Conservation (phyloP, 805 yeast species). For the Huiozyma naganishii region DNA sequence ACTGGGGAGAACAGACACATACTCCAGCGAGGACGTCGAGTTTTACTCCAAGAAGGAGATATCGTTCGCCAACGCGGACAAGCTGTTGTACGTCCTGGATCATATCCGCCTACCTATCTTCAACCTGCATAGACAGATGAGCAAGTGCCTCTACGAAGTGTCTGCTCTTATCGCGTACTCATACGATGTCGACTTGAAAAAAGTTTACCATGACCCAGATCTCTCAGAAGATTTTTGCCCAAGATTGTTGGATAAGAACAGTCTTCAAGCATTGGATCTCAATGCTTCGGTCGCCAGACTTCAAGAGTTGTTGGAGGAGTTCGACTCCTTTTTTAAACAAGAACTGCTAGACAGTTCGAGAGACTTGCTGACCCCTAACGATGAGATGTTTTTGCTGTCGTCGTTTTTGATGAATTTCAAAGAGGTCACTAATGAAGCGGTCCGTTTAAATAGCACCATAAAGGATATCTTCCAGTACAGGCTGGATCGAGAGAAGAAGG, state of each 20-base stretch:
- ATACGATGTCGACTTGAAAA: slow-evolving; percentile 30
- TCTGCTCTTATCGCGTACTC: slow-evolving; percentile 29
- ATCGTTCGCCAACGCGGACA: slow-evolving; percentile 26
- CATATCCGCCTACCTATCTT: slow-evolving; percentile 26
- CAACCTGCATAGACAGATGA: slow-evolving; percentile 26
- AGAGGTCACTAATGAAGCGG: slow-evolving; percentile 28
- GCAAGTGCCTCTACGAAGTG: slow-evolving; percentile 26
- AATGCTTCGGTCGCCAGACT: slow-evolving; percentile 17
- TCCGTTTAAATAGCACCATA: slow-evolving; percentile 25
- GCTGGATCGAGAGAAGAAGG: slow-evolving; percentile 24
- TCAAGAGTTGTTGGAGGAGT: slow-evolving; percentile 25
- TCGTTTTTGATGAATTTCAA: slow-evolving; percentile 40
- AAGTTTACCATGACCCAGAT: slow-evolving; percentile 6
- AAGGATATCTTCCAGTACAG: slow-evolving; percentile 25
- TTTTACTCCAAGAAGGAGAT: slow-evolving; percentile 27
- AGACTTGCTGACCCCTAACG: slow-evolving; percentile 34
- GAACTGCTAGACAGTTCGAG: slow-evolving; percentile 19
- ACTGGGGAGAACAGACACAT: slow-evolving; percentile 15
- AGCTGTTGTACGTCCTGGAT: slow-evolving; percentile 24
- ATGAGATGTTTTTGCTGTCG: slow-evolving; percentile 39
- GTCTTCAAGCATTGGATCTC: slow-evolving; percentile 19
- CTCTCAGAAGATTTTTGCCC: slow-evolving; percentile 11
- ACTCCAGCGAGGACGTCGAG: slow-evolving; percentile 9
- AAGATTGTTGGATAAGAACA: slow-evolving; percentile 8
- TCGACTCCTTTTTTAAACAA: slow-evolving; percentile 28